Percentiles rank a stretch among this genome's conserved stretches.
These are phyloP conservation scores for Vachellia collinsii DNA, from an alignment of 306 rosid genomes.

Conservation along the genomic window DNA sequence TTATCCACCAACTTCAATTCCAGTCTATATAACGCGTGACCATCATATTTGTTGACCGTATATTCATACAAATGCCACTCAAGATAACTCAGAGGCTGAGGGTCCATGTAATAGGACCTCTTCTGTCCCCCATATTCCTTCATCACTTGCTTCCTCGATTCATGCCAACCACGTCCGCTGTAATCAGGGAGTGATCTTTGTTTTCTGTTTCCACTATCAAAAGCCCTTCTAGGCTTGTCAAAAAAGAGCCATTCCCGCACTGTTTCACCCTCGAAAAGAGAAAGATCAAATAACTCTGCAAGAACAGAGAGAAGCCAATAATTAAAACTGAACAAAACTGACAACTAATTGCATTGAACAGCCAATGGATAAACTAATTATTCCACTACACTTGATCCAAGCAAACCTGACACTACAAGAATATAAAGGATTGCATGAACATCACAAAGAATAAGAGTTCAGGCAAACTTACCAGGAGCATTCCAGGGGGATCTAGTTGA, in stretches of 20 bases:
- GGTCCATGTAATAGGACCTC: slow-evolving; percentile 98
- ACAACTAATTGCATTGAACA: background rate
- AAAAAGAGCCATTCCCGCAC: slow-evolving; percentile 97
- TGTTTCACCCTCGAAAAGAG: slow-evolving; percentile 75
- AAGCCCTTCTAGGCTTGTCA: slow-evolving; percentile 95
- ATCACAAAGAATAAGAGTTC: slow-evolving; percentile 7
- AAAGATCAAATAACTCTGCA: slow-evolving; percentile 85
- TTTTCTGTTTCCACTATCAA: slow-evolving; percentile 84
- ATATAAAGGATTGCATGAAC: slow-evolving; percentile 18
- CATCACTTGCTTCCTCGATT: slow-evolving; percentile 96
- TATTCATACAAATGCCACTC: slow-evolving; percentile 98
- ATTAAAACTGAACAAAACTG: slow-evolving; percentile 29
- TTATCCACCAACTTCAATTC: slow-evolving; percentile 84
- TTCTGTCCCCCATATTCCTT: slow-evolving; percentile 86
- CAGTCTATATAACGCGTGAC: slow-evolving; percentile 83
- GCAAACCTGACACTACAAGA: slow-evolving; percentile 30
- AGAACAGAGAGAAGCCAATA: slow-evolving; percentile 18
- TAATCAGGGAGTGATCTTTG: slow-evolving; percentile 93
- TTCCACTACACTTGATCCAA: slow-evolving; percentile 20
- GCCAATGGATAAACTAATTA: background rate
- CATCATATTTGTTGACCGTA: slow-evolving; percentile 71
- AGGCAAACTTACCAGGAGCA: slow-evolving; percentile 69
- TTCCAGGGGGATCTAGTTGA: slow-evolving; percentile 95
- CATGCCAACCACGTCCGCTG: slow-evolving; percentile 96
- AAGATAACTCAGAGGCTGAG: slow-evolving; percentile 72